Conservation (phyloP, 805 yeast genomes). For the Wickerhamiella qilinensis region DNA sequence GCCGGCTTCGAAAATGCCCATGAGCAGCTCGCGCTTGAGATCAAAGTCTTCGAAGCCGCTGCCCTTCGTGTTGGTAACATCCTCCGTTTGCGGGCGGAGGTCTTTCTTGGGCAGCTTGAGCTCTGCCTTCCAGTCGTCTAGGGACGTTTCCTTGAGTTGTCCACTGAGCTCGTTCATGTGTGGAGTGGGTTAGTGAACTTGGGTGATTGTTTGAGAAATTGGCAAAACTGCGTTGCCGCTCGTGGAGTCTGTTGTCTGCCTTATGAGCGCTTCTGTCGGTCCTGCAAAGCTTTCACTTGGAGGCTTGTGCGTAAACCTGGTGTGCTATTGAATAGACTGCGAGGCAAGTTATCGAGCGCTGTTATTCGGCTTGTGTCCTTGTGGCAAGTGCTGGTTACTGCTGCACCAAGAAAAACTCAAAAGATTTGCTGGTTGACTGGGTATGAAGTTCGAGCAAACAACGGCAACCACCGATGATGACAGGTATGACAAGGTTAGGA, state of each 20-base stretch:
- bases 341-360: too few species aligned
- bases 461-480: too few species aligned
- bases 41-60: conserved; percentile 82
- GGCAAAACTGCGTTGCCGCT: not conserved
- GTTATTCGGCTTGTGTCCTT: too few species aligned
- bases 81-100: conserved; percentile 92
- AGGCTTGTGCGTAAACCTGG: too few species aligned
- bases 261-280: not conserved
- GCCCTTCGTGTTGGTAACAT: conserved; percentile 83
- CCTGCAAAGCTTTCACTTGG: too few species aligned
- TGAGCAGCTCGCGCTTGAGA: conserved; percentile 78
- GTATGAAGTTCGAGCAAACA: too few species aligned
- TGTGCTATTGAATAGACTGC: too few species aligned
- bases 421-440: too few species aligned
- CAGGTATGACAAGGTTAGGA: too few species aligned
- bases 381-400: too few species aligned
- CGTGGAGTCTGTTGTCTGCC: not conserved
- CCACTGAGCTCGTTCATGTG: not conserved
- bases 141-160: conserved; percentile 1
- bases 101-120: conserved; percentile 72
- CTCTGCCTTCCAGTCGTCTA: conserved; percentile 47
- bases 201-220: not conserved
- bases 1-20: conserved; percentile 99
- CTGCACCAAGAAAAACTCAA: too few species aligned
- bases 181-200: not conserved